Conservation (phyloP, 805 yeast species). For the Candida oleophila region DNA sequence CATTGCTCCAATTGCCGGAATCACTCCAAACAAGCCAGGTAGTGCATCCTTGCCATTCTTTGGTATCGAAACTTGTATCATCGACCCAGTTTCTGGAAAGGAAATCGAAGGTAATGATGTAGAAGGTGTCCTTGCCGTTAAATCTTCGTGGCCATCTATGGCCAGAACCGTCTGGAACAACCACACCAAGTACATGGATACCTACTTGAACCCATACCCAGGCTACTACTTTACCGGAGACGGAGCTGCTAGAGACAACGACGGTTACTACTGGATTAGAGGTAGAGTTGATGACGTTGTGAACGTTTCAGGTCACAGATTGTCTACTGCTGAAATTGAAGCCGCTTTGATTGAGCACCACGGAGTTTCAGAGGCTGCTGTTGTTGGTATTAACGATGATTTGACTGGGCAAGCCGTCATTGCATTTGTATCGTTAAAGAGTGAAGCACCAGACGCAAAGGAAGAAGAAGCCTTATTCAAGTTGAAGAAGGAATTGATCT, state of each 20-base stretch:
- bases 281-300: constrained; percentile 90
- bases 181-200: constrained; percentile 71
- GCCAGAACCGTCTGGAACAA: constrained; percentile 81
- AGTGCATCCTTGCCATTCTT: constrained; percentile 83
- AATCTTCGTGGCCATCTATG: constrained; percentile 80
- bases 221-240: constrained; percentile 86
- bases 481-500: constrained; percentile 59
- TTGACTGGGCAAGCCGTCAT: constrained; percentile 86
- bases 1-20: constrained; percentile 71
- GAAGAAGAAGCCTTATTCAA: constrained; percentile 47
- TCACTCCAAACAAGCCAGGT: constrained; percentile 82
- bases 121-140: constrained; percentile 78
- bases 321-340: constrained; percentile 88
- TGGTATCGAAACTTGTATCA: constrained; percentile 70
- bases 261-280: constrained; percentile 81
- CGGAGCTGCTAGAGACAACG: constrained; percentile 84
- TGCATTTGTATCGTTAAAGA: constrained; percentile 75
- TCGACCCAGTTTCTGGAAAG: constrained; percentile 73
- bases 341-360: constrained; percentile 75
- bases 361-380: constrained; percentile 75
- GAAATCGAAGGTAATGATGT: constrained; percentile 68
- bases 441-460: constrained; percentile 32
- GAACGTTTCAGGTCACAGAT: constrained; percentile 81
- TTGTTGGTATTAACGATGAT: constrained; percentile 80
- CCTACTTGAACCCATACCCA: constrained; percentile 80